A percentile compares a stretch with the other conserved stretches of the same genome.
These are phyloP conservation scores for Ceratocystiopsis sp. DNA, from an alignment of 2,329 filamentous ascomycete species.

Conservation along the genomic window DNA sequence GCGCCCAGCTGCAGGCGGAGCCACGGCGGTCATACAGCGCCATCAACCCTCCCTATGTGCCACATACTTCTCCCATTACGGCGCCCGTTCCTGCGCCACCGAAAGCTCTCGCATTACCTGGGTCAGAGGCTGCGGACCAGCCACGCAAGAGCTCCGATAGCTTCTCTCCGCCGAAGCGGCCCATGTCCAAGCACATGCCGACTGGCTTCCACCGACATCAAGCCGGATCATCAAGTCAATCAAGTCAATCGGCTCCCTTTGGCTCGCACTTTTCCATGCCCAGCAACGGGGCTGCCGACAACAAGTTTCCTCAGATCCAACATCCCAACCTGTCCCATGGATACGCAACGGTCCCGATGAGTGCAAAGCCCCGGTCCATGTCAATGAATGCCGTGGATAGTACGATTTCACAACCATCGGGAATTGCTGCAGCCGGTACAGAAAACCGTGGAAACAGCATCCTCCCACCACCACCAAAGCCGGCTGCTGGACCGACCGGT, in stretches of 20 bases:
- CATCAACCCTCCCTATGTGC: conserved; percentile 12
- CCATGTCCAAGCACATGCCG: conserved; percentile 2
- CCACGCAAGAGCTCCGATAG: conserved; percentile 22
- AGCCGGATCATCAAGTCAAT: conserved; percentile 10
- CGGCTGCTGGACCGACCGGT: conserved; percentile 3
- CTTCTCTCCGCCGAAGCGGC: conserved; percentile 6
- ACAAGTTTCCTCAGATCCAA: conserved; percentile 11
- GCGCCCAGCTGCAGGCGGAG: neutral
- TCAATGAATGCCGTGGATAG: too few species aligned
- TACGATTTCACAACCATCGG: neutral
- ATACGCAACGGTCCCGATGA: conserved; percentile 5
- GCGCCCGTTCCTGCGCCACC: too few species aligned
- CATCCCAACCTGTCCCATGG: conserved; percentile 10
- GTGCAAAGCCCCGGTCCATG: too few species aligned
- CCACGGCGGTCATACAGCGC: conserved; percentile 11
- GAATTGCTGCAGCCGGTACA: neutral
- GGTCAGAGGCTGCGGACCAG: conserved; percentile 25
- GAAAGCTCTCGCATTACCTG: conserved; percentile 1
- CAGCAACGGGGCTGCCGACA: neutral
- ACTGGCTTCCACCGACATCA: neutral
- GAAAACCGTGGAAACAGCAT: conserved; percentile 1
- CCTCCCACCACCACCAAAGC: neutral
- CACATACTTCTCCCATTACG: conserved; percentile 8
- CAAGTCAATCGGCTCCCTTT: conserved; percentile 12
- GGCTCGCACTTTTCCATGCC: conserved; percentile 10